Percentiles rank a stretch among this genome's conserved stretches.
These are phyloP conservation scores for Hanseniaspora jakobsenii DNA, from an alignment of 805 yeast genomes.

Conservation along the genomic window DNA sequence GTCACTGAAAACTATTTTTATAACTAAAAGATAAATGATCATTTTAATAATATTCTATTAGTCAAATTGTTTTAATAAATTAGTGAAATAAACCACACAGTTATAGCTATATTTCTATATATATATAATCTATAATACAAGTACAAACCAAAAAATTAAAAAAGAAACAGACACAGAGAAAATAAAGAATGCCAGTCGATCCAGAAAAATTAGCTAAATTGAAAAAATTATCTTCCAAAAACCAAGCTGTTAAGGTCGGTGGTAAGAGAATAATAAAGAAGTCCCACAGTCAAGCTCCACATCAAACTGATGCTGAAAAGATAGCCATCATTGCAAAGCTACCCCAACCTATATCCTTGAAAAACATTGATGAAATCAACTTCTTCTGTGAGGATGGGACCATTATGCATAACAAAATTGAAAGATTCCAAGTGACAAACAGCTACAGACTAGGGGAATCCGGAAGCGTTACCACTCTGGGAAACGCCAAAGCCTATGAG, in stretches of 20 bases:
- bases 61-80: no score
- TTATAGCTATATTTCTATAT: no score
- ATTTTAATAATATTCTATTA: no score
- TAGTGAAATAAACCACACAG: no score
- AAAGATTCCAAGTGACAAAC: constrained; percentile 76
- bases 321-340: background rate
- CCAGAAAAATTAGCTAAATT: constrained; percentile 89
- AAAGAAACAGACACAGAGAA: no score
- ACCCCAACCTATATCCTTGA: constrained; percentile 42
- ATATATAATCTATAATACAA: no score
- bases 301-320: constrained; percentile 32
- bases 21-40: no score
- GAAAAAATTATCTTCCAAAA: constrained; percentile 62
- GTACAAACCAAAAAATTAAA: background rate
- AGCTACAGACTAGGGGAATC: constrained; percentile 10
- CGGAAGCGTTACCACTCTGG: constrained; percentile 66
- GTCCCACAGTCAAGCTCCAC: constrained; percentile 41
- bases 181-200: constrained; percentile 61
- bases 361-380: constrained; percentile 88
- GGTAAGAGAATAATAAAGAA: constrained; percentile 61
- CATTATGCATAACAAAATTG: constrained; percentile 88
- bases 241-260: constrained; percentile 57
- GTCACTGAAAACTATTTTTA: no score
- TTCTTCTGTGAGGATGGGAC: constrained; percentile 94
- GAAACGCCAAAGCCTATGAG: constrained; percentile 85